Evolutionary conservation across 192 early-diverging fungal genomes (phyloP).

Genomic region (Coemansia sp.): DNA sequence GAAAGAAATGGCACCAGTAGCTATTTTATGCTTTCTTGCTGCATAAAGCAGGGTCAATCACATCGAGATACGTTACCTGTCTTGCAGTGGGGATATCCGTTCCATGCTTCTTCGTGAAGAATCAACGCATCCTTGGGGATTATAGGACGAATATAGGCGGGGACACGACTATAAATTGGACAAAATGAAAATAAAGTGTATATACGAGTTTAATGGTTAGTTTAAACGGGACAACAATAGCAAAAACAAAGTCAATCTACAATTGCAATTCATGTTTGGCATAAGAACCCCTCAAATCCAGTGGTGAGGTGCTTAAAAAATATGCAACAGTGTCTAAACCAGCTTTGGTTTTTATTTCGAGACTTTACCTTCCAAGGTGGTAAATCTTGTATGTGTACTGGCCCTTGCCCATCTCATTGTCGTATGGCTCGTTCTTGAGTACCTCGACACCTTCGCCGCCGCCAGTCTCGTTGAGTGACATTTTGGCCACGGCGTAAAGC

Average conservation of each 20-base stretch:
- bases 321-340: too few species aligned
- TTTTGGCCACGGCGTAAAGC: constrained; percentile 74
- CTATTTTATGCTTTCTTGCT: neutral
- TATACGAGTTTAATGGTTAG: neutral
- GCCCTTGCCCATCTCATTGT: constrained; percentile 70
- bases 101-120: constrained; percentile 82
- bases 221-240: neutral
- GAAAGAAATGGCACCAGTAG: too few species aligned
- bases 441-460: constrained; percentile 83
- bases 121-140: constrained; percentile 67
- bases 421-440: constrained; percentile 75
- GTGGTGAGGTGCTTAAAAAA: too few species aligned
- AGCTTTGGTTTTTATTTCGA: neutral
- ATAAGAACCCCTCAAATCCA: too few species aligned
- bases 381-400: constrained; percentile 83
- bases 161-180: constrained; percentile 58
- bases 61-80: constrained; percentile 33
- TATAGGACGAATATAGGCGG: constrained; percentile 62
- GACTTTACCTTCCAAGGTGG: constrained; percentile 50
- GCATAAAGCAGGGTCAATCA: too few species aligned
- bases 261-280: neutral
- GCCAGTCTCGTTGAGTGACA: constrained; percentile 76
- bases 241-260: constrained; percentile 1
- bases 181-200: constrained; percentile 1
- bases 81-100: constrained; percentile 73